phyloP scores from a whole-genome alignment of 2,329 filamentous ascomycete genomes.

The Lanzia echinophila region DNA sequence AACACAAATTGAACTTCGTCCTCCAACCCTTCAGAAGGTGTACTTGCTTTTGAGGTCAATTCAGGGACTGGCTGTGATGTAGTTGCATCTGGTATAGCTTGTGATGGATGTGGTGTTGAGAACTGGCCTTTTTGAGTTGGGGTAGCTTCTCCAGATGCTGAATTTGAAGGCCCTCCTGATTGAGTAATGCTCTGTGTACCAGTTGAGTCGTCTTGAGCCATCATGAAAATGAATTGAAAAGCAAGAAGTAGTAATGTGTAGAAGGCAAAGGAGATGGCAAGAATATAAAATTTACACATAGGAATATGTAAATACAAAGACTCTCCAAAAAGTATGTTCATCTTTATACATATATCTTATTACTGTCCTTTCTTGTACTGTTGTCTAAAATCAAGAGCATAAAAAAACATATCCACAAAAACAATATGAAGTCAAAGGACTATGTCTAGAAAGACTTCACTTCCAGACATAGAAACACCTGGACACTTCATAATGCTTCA shows the following conservation, averaged over 20 bases:
- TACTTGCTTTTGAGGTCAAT: neutral
- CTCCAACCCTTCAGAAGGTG: conserved; percentile 27
- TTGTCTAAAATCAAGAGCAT: too few species aligned
- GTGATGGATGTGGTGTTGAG: neutral
- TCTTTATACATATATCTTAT: conserved; percentile 1
- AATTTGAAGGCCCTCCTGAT: neutral
- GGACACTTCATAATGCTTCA: too few species aligned
- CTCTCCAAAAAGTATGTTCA: neutral
- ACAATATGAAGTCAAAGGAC: too few species aligned
- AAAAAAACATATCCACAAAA: too few species aligned
- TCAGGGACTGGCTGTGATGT: neutral
- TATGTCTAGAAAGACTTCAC: too few species aligned
- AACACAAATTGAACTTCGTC: conserved; percentile 41
- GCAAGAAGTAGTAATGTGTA: neutral
- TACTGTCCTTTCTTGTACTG: too few species aligned
- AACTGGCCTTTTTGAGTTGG: neutral
- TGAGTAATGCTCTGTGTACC: neutral
- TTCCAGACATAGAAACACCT: too few species aligned
- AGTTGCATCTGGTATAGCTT: neutral
- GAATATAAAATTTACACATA: neutral
- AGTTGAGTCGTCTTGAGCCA: neutral
- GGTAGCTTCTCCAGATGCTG: neutral
- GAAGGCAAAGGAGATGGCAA: neutral
- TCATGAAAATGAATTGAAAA: neutral
- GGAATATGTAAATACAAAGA: neutral